Base-by-base conservation (phyloP, 176 grass and related monocot species). In the Cymbopogon citratus region DNA sequence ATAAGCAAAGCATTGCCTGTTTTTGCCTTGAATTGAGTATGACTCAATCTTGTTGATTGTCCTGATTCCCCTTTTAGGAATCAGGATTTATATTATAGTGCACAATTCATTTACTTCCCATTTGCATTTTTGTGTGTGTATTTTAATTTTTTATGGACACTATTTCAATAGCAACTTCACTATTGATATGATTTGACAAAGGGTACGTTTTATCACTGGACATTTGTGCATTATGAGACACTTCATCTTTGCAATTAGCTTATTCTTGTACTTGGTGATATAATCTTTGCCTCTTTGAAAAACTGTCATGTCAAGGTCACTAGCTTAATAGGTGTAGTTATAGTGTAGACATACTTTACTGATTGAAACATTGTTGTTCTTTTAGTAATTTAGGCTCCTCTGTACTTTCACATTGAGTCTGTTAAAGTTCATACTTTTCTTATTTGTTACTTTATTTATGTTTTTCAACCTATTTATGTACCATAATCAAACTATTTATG, bases 391-490 rank as follows among this genome's bases (percentile, higher is more conserved):
- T 87, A 54, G 59, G 2, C 54, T 79, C 26, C 5, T 27, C 26
- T 66, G 48, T 41, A 36, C 68, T 27, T 80, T 78, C 12, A 15
- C 26, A 29, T 33, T 12, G 11, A 4, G 67, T 46, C 18, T 52
- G 19, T 27, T 25, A 48, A 2, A 61, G 26, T 12, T 35, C 34
- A 21, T 46, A 24, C 25, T 7, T 29, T 71, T 14, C 36, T 14
- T 38, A 14, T 56, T 80, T 46, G 36, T 62, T 36, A 40, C 12
- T 75, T 84, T 5, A 10, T 63, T 67, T 79, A 1, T 29, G 12
- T 68, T 80, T 6, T 5, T 69, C 62, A 59, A 65, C 52, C 52
- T 43, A 70, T 80, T 75, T 87, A 68, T 78, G 51, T 79, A 54
- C 54, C 54, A 38, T 75, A 6, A 5, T 69, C 68, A 59, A 65